Evolutionary conservation across 2,329 filamentous ascomycete species (phyloP).

Genomic region (Aspergillus transmontanensis): DNA sequence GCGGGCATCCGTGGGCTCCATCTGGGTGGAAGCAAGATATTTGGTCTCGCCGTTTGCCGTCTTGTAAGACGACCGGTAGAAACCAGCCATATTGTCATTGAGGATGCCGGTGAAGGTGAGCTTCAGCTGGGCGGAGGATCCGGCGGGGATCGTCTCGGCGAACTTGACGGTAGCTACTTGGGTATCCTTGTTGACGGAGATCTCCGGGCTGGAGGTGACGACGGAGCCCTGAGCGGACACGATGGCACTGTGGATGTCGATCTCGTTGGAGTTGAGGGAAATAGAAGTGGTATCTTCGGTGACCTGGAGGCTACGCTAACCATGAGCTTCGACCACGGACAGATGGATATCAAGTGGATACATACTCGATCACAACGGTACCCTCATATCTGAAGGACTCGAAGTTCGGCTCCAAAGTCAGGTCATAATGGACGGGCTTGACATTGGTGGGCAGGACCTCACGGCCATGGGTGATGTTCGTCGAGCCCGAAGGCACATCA

Average conservation of each 20-base stretch:
- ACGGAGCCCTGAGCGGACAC: slow-evolving; percentile 61
- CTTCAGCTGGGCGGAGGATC: slow-evolving; percentile 74
- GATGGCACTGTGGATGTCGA: slow-evolving; percentile 76
- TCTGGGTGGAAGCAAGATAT: slow-evolving; percentile 87
- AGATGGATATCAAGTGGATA: neutral
- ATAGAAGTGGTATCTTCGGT: slow-evolving; percentile 81
- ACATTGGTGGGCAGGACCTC: slow-evolving; percentile 91
- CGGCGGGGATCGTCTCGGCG: slow-evolving; percentile 70
- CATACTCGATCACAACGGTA: slow-evolving; percentile 76
- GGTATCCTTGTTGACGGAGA: slow-evolving; percentile 75
- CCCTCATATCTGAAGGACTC: slow-evolving; percentile 85
- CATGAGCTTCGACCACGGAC: slow-evolving; percentile 7
- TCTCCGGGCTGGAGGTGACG: slow-evolving; percentile 63
- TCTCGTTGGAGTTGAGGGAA: slow-evolving; percentile 82
- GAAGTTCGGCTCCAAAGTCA: slow-evolving; percentile 90
- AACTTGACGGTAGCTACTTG: slow-evolving; percentile 85
- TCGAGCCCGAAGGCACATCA: slow-evolving; percentile 57
- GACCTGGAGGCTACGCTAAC: slow-evolving; percentile 67
- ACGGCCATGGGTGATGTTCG: slow-evolving; percentile 66
- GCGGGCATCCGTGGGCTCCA: slow-evolving; percentile 93
- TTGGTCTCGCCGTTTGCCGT: slow-evolving; percentile 74
- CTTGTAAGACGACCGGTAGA: slow-evolving; percentile 95
- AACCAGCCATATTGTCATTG: slow-evolving; percentile 96
- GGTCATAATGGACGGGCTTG: slow-evolving; percentile 86
- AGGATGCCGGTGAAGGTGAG: slow-evolving; percentile 77